Percentiles rank a stretch among this genome's conserved stretches.
phyloP scores from a whole-genome alignment of 176 grass and related monocot genomes.

The Aegilops sharonensis region DNA sequence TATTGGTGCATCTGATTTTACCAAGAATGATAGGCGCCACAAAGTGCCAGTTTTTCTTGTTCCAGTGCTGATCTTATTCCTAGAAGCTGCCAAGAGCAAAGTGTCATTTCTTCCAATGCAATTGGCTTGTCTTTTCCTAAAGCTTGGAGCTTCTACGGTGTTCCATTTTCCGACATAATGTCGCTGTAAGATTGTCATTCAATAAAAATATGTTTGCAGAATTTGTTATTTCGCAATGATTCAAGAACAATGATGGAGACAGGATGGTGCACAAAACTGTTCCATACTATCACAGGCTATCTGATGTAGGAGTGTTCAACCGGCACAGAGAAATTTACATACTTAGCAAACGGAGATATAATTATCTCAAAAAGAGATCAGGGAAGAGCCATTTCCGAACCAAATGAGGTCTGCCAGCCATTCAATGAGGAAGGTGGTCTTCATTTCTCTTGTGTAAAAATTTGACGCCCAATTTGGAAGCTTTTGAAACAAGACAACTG shows the following conservation, averaged over 20 bases:
- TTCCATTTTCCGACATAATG: background rate
- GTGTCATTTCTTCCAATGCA: slow-evolving; percentile 22
- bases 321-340: too few species aligned
- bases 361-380: too few species aligned
- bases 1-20: slow-evolving; percentile 16
- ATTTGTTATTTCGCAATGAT: background rate
- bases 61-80: background rate
- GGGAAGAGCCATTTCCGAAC: too few species aligned
- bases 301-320: background rate
- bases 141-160: slow-evolving; percentile 9
- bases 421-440: too few species aligned
- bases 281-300: background rate
- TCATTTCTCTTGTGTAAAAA: background rate
- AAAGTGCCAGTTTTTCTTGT: slow-evolving; percentile 3
- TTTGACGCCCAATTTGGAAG: background rate
- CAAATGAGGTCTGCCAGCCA: too few species aligned
- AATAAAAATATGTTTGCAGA: background rate
- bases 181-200: background rate
- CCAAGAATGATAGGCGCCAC: background rate
- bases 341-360: too few species aligned
- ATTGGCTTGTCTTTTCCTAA: slow-evolving; percentile 10
- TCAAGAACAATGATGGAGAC: background rate
- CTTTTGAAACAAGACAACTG: background rate
- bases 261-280: background rate
- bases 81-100: slow-evolving; percentile 14